Evolutionary conservation across 2,329 filamentous ascomycete genomes (phyloP).

Genomic region (Calonectria ilicicola): DNA sequence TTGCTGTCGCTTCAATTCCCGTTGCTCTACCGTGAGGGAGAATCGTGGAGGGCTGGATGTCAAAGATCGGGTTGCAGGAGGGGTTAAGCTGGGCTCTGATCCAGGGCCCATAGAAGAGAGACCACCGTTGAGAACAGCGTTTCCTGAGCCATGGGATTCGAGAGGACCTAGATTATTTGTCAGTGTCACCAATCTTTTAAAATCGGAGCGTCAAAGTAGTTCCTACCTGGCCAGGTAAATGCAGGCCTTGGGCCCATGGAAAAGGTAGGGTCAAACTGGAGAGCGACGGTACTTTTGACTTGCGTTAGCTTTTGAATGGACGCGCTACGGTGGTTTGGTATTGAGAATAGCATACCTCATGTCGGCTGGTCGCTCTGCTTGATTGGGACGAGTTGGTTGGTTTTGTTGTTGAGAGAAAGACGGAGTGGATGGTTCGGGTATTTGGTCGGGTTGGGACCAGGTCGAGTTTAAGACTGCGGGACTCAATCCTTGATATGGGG

Average conservation of each 20-base stretch:
- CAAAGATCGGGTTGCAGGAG: conserved; percentile 63
- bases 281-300: conserved; percentile 58
- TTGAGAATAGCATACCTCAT: conserved; percentile 37
- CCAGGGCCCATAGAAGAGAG: conserved; percentile 58
- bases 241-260: conserved; percentile 63
- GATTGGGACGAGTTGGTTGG: conserved; percentile 20
- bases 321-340: background rate
- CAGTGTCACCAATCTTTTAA: background rate
- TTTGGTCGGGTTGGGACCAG: conserved; percentile 37
- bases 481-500: conserved; percentile 38
- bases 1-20: conserved; percentile 71
- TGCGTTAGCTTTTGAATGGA: conserved; percentile 29
- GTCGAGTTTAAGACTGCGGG: conserved; percentile 35
- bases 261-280: conserved; percentile 64
- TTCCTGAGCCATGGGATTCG: conserved; percentile 48
- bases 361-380: conserved; percentile 27
- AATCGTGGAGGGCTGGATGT: conserved; percentile 69
- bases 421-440: conserved; percentile 33
- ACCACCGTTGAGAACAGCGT: conserved; percentile 57
- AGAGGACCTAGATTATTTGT: conserved; percentile 43
- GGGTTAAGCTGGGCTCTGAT: conserved; percentile 65
- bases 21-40: conserved; percentile 68
- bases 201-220: background rate
- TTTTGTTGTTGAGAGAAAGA: conserved; percentile 33
- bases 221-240: conserved; percentile 63